Base-by-base conservation (phyloP, 192 early-diverging fungal species). In the Umbelopsis vinacea region DNA sequence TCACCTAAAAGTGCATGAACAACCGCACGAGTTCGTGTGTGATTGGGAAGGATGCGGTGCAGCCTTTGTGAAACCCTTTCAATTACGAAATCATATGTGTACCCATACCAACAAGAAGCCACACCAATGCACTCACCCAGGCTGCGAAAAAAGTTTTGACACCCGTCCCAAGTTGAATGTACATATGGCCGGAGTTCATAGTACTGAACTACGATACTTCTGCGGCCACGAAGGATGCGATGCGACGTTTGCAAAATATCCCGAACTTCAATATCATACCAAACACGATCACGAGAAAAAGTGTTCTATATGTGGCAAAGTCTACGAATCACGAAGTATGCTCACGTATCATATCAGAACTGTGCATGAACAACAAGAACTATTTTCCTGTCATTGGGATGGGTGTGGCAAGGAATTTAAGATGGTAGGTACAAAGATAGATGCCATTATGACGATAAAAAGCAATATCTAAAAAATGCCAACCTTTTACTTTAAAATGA, bases 21-120 rank as follows among this genome's bases (percentile, higher is more conserved):
- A 45, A 10, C 33, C 76, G 11, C 48, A 37, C 8, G 15, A 29
- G 4, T 63, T 48, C 47, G 71, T 40, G 52, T 85, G 84, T 38
- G 74, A 74, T 3, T 82, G 79, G 76, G 74, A 72, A 23, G 81
- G 77, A 2, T 85, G 84, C 40, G 24, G 26, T 2, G 66, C 74
- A 60, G 68, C 74, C 1, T 85, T 81, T 66, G 53, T 47, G 4
- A 80, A 85, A 45, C 71, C 68, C 46, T 73, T 73, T 68, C 76
- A 81, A 50, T 54, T 85, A 43, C 76, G 78, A 38, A 70, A 73
- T 29, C 84, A 85, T 57, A 69, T 81, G 15, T 79, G 75, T 46
- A 71, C 74, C 17, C 84, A 85, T 48, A 76, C 79, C 37, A 75
- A 77, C 46, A 66, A 76, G 52, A 76, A 77, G 67, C 81, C 79